A percentile compares a stretch with the other conserved stretches of the same genome.
phyloP scores from a whole-genome alignment of 2,329 filamentous ascomycete genomes.

The Ilyonectria destructans region DNA sequence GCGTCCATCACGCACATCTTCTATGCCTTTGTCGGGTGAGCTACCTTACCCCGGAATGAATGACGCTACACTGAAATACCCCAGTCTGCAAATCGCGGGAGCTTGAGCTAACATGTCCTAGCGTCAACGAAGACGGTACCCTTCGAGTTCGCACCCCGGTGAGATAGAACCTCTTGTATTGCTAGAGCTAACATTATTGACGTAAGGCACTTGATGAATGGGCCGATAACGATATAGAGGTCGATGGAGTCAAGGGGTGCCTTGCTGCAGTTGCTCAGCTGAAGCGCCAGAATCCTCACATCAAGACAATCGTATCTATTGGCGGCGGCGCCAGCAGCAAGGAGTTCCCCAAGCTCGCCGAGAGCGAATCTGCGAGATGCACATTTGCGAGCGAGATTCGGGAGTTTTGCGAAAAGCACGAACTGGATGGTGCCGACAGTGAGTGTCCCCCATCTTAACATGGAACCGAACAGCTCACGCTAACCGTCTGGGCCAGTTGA shows the following conservation, averaged over 20 bases:
- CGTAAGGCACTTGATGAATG: conserved; percentile 70
- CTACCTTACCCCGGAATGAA: neutral
- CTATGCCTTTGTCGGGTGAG: conserved; percentile 74
- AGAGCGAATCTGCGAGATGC: conserved; percentile 62
- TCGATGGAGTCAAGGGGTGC: conserved; percentile 74
- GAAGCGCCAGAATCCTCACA: conserved; percentile 69
- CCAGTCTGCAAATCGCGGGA: neutral
- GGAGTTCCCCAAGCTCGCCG: conserved; percentile 73
- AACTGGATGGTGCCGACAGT: conserved; percentile 78
- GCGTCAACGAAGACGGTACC: conserved; percentile 54
- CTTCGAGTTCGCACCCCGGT: conserved; percentile 57
- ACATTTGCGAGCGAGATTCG: conserved; percentile 71
- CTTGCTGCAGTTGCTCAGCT: conserved; percentile 72
- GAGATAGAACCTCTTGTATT: neutral
- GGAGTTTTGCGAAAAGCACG: conserved; percentile 70
- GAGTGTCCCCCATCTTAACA: conserved; percentile 29
- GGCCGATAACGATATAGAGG: conserved; percentile 73
- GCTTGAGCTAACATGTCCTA: conserved; percentile 42
- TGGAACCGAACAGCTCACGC: neutral
- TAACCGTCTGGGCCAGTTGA: conserved; percentile 65
- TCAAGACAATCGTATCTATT: conserved; percentile 75
- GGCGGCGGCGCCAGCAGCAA: conserved; percentile 77
- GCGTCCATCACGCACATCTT: conserved; percentile 75
- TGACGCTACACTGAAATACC: neutral
- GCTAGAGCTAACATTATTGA: conserved; percentile 13